Base-by-base conservation (phyloP, 2,329 filamentous ascomycete species). In the Exophiala dermatitidis region DNA sequence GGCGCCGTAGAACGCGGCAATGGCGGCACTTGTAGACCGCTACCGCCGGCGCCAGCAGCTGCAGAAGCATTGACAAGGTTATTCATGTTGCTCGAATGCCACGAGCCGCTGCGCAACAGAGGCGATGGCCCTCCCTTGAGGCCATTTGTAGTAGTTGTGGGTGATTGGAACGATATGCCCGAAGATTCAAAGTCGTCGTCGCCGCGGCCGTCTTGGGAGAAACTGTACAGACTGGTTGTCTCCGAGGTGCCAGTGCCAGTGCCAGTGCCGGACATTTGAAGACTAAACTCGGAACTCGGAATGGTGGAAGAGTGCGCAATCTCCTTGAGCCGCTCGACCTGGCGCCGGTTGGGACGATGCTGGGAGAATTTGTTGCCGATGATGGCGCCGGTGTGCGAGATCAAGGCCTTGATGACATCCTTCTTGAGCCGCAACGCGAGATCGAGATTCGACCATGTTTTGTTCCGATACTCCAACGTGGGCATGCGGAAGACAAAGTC, bases 361-460 rank as follows among this genome's bases (percentile, higher is more conserved):
- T 89, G 88, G 48, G 85, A 88, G 71, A 98, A 88, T 68, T 98
- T 98, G 77, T 98, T 98, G 50, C 91, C 89, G 46, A 98, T 89
- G 62, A 98, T 96, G 53, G 93, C 90, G 34, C 93, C 93, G 0
- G 91, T 90, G 66, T 98, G 93, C 1, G 88, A 93, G 64, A 98
- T 94, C 43, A 98, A 78, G 0, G 93, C 91, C 65, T 90, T 88
- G 66, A 95, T 88, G 53, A 97, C 87, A 44, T 95, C 90, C 67
- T 90, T 94, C 74, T 98, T 97, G 50, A 98, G 78, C 9, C 90
- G 86, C 45, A 97, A 77, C 0, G 91, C 90, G 6, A 98, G 81
- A 65, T 98, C 93, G 4, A 98, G 79, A 68, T 97, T 98, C 4
- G 90, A 96, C 93, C 93, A 98, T 5, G 90, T 97, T 76, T 98